phyloP scores from a whole-genome alignment of 2,329 filamentous ascomycete species.

The Sclerotinia nivalis region DNA sequence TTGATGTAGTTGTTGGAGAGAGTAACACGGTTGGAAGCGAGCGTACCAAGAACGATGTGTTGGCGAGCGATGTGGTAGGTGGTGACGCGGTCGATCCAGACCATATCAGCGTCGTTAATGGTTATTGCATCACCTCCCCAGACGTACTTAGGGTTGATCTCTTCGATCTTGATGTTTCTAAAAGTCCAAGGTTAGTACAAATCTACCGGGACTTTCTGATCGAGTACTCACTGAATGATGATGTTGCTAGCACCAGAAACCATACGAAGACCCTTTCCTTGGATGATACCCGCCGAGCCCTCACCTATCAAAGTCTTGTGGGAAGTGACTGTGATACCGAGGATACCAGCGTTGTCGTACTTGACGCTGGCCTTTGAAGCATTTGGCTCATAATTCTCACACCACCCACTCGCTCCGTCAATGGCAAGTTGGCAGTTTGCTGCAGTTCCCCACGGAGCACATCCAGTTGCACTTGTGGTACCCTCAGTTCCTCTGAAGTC shows the following conservation, averaged over 20 bases:
- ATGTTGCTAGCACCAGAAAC: slow-evolving; percentile 35
- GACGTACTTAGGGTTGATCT: slow-evolving; percentile 44
- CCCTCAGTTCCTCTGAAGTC: slow-evolving; percentile 53
- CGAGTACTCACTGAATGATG: slow-evolving; percentile 30
- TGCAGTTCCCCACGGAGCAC: slow-evolving; percentile 43
- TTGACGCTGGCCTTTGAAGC: slow-evolving; percentile 23
- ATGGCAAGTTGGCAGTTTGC: slow-evolving; percentile 52
- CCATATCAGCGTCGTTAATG: slow-evolving; percentile 40
- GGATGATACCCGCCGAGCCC: slow-evolving; percentile 37
- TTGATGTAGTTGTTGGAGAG: slow-evolving; percentile 51
- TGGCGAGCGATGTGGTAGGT: slow-evolving; percentile 45
- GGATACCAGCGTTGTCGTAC: slow-evolving; percentile 36
- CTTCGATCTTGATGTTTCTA: slow-evolving; percentile 36
- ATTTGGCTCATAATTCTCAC: neutral
- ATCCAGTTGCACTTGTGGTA: slow-evolving; percentile 27
- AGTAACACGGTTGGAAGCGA: slow-evolving; percentile 44
- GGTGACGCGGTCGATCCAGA: slow-evolving; percentile 46
- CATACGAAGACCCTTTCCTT: slow-evolving; percentile 38
- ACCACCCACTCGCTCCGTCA: slow-evolving; percentile 42
- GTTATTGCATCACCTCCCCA: slow-evolving; percentile 45
- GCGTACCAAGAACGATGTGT: slow-evolving; percentile 45
- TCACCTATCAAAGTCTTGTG: slow-evolving; percentile 39
- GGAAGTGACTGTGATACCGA: slow-evolving; percentile 34
- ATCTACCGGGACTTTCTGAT: neutral
- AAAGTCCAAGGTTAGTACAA: neutral